A percentile compares a stretch with the other conserved stretches of the same genome.
Conservation (phyloP, 495 filamentous ascomycete genomes). For the Paragyromitra xinjiangensis region DNA sequence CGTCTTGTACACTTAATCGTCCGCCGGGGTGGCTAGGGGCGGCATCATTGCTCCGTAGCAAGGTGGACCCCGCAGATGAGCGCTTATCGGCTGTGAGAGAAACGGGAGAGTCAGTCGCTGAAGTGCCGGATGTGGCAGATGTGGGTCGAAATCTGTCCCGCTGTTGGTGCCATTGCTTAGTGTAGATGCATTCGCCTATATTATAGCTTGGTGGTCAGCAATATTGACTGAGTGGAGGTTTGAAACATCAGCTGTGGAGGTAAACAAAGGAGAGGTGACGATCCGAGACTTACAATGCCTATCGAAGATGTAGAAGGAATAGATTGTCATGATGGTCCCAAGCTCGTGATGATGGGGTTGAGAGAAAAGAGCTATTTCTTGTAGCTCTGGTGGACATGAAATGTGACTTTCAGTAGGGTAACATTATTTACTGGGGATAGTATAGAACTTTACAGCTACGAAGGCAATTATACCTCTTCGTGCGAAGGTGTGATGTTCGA, state of each 20-base stretch:
- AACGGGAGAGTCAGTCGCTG: constrained; percentile 56
- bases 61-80: constrained; percentile 56
- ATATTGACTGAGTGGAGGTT: constrained; percentile 12
- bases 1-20: constrained; percentile 75
- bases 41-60: constrained; percentile 57
- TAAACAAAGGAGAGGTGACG: neutral
- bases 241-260: neutral
- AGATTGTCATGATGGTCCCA: constrained; percentile 76
- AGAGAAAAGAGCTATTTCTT: constrained; percentile 17
- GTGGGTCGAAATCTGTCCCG: constrained; percentile 55
- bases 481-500: neutral
- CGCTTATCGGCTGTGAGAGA: constrained; percentile 47
- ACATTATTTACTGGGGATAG: neutral
- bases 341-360: constrained; percentile 39
- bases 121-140: constrained; percentile 54
- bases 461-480: neutral
- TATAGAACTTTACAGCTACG: neutral
- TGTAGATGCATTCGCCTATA: constrained; percentile 96
- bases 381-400: neutral
- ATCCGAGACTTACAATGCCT: constrained; percentile 77
- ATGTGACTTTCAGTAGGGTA: neutral
- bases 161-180: constrained; percentile 71
- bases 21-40: constrained; percentile 59
- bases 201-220: constrained; percentile 19
- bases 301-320: constrained; percentile 99